Evolutionary conservation across 129 eudicot species (phyloP).

Genomic region (Saposhnikovia divaricata): DNA sequence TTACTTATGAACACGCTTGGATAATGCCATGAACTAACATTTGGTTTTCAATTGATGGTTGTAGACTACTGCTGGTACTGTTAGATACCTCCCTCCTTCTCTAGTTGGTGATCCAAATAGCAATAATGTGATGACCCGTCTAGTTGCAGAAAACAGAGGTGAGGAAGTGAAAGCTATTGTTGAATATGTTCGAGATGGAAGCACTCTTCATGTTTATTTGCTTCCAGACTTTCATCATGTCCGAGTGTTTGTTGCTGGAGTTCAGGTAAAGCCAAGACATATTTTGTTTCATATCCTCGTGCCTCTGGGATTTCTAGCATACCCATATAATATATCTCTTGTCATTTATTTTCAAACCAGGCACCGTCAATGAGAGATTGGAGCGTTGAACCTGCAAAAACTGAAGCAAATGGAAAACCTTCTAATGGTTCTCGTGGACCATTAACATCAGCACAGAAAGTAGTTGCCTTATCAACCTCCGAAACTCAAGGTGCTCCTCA

Average conservation of each 20-base stretch:
- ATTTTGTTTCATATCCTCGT: not conserved
- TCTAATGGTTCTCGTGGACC: constrained; percentile 27
- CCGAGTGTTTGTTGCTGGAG: constrained; percentile 89
- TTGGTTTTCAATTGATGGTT: too few relatives aligned
- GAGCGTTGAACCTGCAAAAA: constrained; percentile 31
- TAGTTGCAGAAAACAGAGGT: constrained; percentile 58
- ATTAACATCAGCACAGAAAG: too few relatives aligned
- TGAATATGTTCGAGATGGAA: constrained; percentile 94
- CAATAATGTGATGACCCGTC: too few relatives aligned
- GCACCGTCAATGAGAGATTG: constrained; percentile 86
- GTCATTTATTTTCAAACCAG: constrained; percentile 24
- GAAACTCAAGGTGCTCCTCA: constrained; percentile 62
- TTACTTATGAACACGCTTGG: too few relatives aligned
- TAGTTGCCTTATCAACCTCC: too few relatives aligned
- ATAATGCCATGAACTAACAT: too few relatives aligned
- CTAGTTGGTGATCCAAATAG: too few relatives aligned
- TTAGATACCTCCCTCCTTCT: too few relatives aligned
- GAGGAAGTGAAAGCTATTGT: constrained; percentile 77
- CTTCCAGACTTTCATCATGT: constrained; percentile 88
- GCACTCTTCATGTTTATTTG: constrained; percentile 81
- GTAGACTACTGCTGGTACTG: too few relatives aligned
- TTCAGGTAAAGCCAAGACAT: constrained; percentile 43
- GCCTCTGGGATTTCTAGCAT: too few relatives aligned
- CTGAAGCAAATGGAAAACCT: constrained; percentile 56
- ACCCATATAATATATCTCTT: not conserved